Evolutionary conservation across 106 monocot genomes (phyloP), one percentile per base, ranked within the genome.

Genomic region (Allium fistulosum): DNA sequence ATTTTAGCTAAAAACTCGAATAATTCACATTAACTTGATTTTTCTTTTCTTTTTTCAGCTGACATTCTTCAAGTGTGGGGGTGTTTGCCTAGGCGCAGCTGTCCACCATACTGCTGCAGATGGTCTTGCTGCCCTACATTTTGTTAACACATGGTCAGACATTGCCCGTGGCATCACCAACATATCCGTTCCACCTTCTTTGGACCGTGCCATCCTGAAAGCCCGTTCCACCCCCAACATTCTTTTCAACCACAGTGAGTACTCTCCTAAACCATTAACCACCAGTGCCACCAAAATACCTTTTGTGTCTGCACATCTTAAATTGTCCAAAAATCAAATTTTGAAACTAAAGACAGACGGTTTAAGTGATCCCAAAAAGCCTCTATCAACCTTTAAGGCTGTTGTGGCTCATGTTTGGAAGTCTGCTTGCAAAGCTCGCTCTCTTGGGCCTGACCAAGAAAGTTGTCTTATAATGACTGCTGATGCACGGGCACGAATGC

Each of bases 1-100:
- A 37, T 37, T 37, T 37, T 5, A 37, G 5, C 37, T 37, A 37
- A 37, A 37, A 37, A 37, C 37, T 37, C 37, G 5, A 5, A 37
- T 5, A 37, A 37, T 5, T 5, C 5, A 5, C 37, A 5, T 37
- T 37, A 37, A 37, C 37, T 37, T 37, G 37, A 37, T 22, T 37
- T 64, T 61, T 61, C 26, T 18, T 61, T 10, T 12, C 13, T 2
- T 8, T 0, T 6, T 15, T 8, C 80, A 92, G 92, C 45, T 89
- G 7, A 93, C 89, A 2, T 79, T 72, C 67, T 81, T 93, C 77
- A 72, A 57, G 28, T 86, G 86, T 48, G 93, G 93, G 2, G 81
- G 81, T 4, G 83, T 84, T 4, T 79, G 66, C 46, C 53, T 93
- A 0, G 89, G 93, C 56, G 22, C 62, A 0, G 77, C 79, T 6